These are phyloP conservation scores for Phytopythium montanum DNA, from an alignment of 352 stramenopile species.

Conservation along the genomic window DNA sequence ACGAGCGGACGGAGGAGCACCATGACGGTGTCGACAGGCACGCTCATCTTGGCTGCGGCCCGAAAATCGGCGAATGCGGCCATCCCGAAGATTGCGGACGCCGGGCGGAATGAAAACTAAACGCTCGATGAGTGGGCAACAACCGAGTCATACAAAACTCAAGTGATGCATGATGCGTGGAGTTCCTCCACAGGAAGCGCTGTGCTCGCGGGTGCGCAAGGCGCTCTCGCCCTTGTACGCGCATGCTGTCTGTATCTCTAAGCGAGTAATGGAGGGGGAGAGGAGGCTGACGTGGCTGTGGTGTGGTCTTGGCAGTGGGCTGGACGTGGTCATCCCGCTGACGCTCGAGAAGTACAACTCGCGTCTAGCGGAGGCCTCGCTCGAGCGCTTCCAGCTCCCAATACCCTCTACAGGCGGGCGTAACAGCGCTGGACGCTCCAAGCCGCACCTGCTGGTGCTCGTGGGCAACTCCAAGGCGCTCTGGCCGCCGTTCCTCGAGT, in stretches of 20 bases:
- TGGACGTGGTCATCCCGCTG: conserved; percentile 67
- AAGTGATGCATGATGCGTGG: neutral
- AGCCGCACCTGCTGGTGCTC: conserved; percentile 55
- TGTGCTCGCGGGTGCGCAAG: conserved; percentile 6
- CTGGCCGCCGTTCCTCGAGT: conserved; percentile 48
- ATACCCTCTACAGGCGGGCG: conserved; percentile 3
- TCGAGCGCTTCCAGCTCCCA: conserved; percentile 46
- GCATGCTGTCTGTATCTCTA: neutral
- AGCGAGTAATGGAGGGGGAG: neutral
- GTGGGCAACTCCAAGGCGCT: conserved; percentile 61
- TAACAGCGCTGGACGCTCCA: conserved; percentile 8
- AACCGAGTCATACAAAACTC: no score
- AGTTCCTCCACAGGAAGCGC: neutral
- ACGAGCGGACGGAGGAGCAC: neutral
- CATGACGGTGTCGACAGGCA: neutral
- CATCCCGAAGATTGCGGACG: conserved; percentile 5
- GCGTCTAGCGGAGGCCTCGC: conserved; percentile 24
- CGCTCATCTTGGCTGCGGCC: neutral
- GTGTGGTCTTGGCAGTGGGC: conserved; percentile 23
- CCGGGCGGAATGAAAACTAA: neutral
- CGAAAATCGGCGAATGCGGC: neutral
- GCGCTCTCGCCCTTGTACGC: conserved; percentile 4
- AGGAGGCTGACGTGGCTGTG: neutral
- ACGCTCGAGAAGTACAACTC: conserved; percentile 66
- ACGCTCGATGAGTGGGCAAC: no score